Percentiles rank a stretch among this genome's conserved stretches.
These are phyloP conservation scores for Candolleomyces aberdarensis DNA, from an alignment of 768 basidiomycete genomes.

Conservation along the genomic window DNA sequence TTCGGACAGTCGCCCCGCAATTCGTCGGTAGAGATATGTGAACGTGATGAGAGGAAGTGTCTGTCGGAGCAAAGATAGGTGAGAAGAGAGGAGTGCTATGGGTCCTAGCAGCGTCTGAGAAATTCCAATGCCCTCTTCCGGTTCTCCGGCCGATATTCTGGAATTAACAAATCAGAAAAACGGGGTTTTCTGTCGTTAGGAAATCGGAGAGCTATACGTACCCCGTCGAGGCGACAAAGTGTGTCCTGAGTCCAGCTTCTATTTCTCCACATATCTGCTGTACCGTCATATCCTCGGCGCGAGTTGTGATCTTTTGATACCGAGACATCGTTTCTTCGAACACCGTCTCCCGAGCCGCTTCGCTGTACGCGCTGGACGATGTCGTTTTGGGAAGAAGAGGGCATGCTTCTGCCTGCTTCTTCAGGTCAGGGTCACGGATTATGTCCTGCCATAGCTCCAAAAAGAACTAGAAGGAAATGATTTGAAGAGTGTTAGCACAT, in stretches of 20 bases:
- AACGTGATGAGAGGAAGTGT: slow-evolving; percentile 58
- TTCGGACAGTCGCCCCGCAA: slow-evolving; percentile 65
- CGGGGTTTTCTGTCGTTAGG: not conserved
- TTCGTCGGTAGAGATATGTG: slow-evolving; percentile 69
- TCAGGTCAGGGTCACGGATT: slow-evolving; percentile 53
- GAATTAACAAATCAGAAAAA: not conserved
- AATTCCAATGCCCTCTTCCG: slow-evolving; percentile 25
- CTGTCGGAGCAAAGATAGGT: slow-evolving; percentile 64
- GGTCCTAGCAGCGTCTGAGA: slow-evolving; percentile 73
- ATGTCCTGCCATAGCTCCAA: slow-evolving; percentile 87
- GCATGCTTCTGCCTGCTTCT: slow-evolving; percentile 47
- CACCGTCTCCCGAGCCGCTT: slow-evolving; percentile 58
- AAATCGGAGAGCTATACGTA: slow-evolving; percentile 21
- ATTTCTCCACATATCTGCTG: slow-evolving; percentile 83
- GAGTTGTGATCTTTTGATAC: slow-evolving; percentile 55
- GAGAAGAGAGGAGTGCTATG: slow-evolving; percentile 76
- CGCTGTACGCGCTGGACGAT: slow-evolving; percentile 24
- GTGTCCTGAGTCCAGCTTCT: slow-evolving; percentile 67
- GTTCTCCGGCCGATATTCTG: not conserved
- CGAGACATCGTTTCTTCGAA: slow-evolving; percentile 74
- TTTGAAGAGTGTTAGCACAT: not conserved
- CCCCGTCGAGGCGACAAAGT: slow-evolving; percentile 56
- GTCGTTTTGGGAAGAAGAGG: slow-evolving; percentile 46
- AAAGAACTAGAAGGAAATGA: slow-evolving; percentile 64
- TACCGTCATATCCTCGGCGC: slow-evolving; percentile 88